Conservation (phyloP, 305 asterid genomes). For the Fraxinus sp. region DNA sequence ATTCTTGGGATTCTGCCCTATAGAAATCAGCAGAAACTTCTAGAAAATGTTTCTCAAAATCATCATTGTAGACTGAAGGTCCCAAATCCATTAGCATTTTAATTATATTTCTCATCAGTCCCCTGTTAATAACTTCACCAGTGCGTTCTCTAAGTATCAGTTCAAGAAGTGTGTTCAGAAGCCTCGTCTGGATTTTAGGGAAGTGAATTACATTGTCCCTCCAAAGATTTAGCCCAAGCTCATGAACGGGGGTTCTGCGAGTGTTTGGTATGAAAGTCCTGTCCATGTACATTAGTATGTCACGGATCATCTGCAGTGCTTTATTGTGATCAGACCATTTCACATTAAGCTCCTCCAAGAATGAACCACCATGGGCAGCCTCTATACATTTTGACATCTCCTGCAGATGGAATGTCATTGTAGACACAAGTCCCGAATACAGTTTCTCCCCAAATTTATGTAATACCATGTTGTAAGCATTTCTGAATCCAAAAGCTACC, state of each 20-base stretch:
- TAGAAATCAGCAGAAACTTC: conserved; percentile 49
- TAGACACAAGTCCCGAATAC: conserved; percentile 50
- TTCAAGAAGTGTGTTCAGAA: conserved; percentile 44
- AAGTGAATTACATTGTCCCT: conserved; percentile 48
- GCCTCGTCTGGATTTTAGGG: conserved; percentile 41
- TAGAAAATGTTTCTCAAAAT: conserved; percentile 55
- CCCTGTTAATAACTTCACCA: conserved; percentile 55
- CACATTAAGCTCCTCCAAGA: conserved; percentile 52
- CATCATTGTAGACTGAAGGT: conserved; percentile 45
- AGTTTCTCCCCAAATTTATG: conserved; percentile 62
- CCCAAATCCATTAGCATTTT: conserved; percentile 62
- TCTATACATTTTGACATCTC: conserved; percentile 48
- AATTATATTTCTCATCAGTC: conserved; percentile 49
- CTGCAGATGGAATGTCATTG: conserved; percentile 50
- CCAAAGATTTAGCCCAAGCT: conserved; percentile 64
- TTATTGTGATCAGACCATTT: conserved; percentile 59
- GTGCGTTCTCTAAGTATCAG: conserved; percentile 39
- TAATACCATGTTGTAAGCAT: conserved; percentile 60
- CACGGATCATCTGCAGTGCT: conserved; percentile 58
- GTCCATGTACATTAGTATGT: conserved; percentile 63
- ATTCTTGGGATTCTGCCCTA: conserved; percentile 51
- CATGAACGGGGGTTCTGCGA: conserved; percentile 52
- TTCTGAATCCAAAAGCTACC: conserved; percentile 35
- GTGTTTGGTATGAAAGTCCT: conserved; percentile 48
- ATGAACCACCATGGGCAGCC: conserved; percentile 46